Evolutionary conservation across 164 flowering plant species (phyloP).

Genomic region (Buxus sempervirens): DNA sequence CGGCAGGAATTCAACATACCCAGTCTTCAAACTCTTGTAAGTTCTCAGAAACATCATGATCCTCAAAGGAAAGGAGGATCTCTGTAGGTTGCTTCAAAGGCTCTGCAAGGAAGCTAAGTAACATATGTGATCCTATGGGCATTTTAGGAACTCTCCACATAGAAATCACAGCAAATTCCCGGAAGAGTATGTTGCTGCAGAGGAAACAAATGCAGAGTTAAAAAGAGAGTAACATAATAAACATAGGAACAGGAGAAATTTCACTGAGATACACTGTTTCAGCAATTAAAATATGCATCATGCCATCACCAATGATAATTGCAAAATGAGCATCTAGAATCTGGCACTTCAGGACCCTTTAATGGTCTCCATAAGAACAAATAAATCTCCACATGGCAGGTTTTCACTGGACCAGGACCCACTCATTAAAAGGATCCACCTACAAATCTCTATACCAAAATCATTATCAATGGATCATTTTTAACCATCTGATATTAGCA

Average conservation of each 20-base stretch:
- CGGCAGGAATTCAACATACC: constrained; percentile 39
- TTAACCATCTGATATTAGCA: too few species aligned
- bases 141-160: constrained; percentile 97
- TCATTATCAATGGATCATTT: too few species aligned
- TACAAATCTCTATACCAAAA: too few species aligned
- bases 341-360: too few species aligned
- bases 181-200: constrained; percentile 71
- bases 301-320: too few species aligned
- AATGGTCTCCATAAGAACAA: too few species aligned
- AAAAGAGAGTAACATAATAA: background rate
- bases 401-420: too few species aligned
- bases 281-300: too few species aligned
- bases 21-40: constrained; percentile 85
- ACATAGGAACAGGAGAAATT: background rate
- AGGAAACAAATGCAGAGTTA: constrained; percentile 14
- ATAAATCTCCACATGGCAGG: too few species aligned
- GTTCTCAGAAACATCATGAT: constrained; percentile 55
- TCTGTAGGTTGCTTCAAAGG: constrained; percentile 79
- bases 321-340: too few species aligned
- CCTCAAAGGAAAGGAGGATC: constrained; percentile 42
- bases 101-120: constrained; percentile 90
- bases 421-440: too few species aligned
- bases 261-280: too few species aligned
- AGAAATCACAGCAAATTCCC: constrained; percentile 93
- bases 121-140: constrained; percentile 85